Percentiles rank a stretch among this genome's conserved stretches.
Conservation (phyloP, 2,329 filamentous ascomycete species). For the Cadophora luteo-olivacea region DNA sequence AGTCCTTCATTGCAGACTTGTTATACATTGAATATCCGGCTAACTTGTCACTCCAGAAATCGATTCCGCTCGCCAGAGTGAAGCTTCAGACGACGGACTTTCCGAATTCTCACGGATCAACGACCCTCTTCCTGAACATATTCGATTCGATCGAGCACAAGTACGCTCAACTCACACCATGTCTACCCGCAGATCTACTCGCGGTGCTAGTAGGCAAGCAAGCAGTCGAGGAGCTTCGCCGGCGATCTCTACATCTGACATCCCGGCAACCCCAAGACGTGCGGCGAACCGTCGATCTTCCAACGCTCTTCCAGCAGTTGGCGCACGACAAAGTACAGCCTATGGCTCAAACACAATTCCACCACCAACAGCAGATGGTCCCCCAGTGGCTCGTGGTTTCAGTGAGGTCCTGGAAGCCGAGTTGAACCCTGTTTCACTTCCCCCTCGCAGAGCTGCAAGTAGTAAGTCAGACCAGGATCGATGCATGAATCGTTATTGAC, state of each 20-base stretch:
- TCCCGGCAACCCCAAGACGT: conserved; percentile 31
- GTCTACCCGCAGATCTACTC: conserved; percentile 39
- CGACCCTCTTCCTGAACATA: background rate
- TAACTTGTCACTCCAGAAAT: conserved; percentile 6
- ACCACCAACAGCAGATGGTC: conserved; percentile 26
- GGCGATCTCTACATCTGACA: conserved; percentile 30
- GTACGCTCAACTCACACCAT: conserved; percentile 26
- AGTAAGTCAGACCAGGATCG: conserved; percentile 19
- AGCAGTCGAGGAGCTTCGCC: conserved; percentile 34
- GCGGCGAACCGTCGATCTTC: conserved; percentile 25
- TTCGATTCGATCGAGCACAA: background rate
- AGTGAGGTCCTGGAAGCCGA: conserved; percentile 31
- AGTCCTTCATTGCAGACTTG: background rate
- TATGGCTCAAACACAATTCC: conserved; percentile 41
- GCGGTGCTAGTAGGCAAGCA: conserved; percentile 36
- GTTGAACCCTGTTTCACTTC: conserved; percentile 30
- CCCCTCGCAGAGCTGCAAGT: conserved; percentile 4
- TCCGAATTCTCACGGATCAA: conserved; percentile 5
- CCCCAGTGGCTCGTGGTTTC: conserved; percentile 29
- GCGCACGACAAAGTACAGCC: conserved; percentile 35
- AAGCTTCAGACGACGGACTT: conserved; percentile 10
- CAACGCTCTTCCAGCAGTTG: conserved; percentile 33
- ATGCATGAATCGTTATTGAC: conserved; percentile 18
- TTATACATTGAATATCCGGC: background rate
- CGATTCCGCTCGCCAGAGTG: conserved; percentile 4